Percentiles rank a stretch among this genome's conserved stretches.
These are phyloP conservation scores for Mortierella sp. DNA, from an alignment of 371 early-diverging fungal species.

Conservation along the genomic window DNA sequence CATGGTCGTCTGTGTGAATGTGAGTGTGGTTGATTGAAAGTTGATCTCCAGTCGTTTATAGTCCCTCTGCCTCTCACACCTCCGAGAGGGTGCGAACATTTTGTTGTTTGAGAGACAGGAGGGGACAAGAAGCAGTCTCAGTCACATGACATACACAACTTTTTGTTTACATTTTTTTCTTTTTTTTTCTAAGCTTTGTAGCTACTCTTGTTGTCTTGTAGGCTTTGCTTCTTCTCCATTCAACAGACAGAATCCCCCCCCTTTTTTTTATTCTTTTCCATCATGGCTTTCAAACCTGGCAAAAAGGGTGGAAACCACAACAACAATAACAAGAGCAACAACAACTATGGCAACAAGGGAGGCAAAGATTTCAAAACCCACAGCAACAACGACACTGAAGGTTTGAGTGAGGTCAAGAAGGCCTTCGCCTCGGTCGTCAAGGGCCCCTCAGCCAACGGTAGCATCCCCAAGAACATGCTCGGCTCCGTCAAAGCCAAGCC, in stretches of 20 bases:
- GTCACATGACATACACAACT: background rate
- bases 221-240: slow-evolving; percentile 9
- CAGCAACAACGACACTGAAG: slow-evolving; percentile 18
- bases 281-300: slow-evolving; percentile 20
- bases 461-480: slow-evolving; percentile 57
- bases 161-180: slow-evolving; percentile 19
- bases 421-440: slow-evolving; percentile 53
- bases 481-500: slow-evolving; percentile 37
- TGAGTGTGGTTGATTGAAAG: background rate
- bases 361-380: slow-evolving; percentile 14
- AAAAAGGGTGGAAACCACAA: slow-evolving; percentile 23
- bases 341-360: slow-evolving; percentile 18
- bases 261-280: background rate
- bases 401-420: slow-evolving; percentile 48
- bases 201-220: background rate
- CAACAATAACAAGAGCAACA: slow-evolving; percentile 9
- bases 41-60: background rate
- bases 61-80: background rate
- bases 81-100: background rate
- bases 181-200: slow-evolving; percentile 12
- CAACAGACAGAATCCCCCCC: slow-evolving; percentile 7
- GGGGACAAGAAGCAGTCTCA: background rate
- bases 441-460: slow-evolving; percentile 55
- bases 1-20: slow-evolving; percentile 57
- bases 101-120: slow-evolving; percentile 7